Percentiles rank a stretch among this genome's conserved stretches.
phyloP scores from a whole-genome alignment of 2,329 filamentous ascomycete species.

The Talaromyces marneffei region DNA sequence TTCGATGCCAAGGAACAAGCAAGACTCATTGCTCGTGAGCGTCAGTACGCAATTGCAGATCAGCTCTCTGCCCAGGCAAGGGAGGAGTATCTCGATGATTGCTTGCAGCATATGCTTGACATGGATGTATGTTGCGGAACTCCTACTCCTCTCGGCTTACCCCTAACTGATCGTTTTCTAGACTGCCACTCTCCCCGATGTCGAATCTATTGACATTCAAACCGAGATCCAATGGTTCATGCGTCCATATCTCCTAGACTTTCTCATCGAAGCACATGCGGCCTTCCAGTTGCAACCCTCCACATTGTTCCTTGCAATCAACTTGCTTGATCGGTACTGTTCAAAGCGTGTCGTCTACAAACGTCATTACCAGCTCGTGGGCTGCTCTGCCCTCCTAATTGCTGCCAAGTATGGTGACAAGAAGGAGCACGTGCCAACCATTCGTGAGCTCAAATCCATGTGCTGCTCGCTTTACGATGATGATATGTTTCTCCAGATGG shows the following conservation, averaged over 20 bases:
- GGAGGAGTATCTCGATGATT: constrained; percentile 90
- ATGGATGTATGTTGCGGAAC: constrained; percentile 64
- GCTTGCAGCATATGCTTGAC: constrained; percentile 86
- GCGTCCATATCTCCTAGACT: constrained; percentile 96
- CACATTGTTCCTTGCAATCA: constrained; percentile 92
- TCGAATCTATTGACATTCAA: constrained; percentile 97
- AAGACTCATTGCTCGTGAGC: constrained; percentile 71
- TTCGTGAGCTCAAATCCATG: constrained; percentile 97
- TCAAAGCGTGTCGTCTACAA: constrained; percentile 97
- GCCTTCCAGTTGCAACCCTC: constrained; percentile 91
- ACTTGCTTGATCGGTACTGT: constrained; percentile 95
- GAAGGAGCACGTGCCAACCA: constrained; percentile 97
- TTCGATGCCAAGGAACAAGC: constrained; percentile 69
- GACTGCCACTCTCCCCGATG: constrained; percentile 86
- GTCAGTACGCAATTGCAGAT: constrained; percentile 80
- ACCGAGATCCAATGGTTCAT: constrained; percentile 99
- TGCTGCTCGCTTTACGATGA: constrained; percentile 97
- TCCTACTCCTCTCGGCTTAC: background rate
- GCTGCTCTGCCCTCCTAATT: constrained; percentile 90
- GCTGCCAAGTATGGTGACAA: constrained; percentile 98
- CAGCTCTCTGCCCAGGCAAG: constrained; percentile 79
- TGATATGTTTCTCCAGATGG: constrained; percentile 99
- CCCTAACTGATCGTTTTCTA: constrained; percentile 26
- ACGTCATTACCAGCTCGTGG: constrained; percentile 96
- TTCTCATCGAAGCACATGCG: constrained; percentile 92